Percentiles rank a stretch among this genome's conserved stretches.
Evolutionary conservation across 495 filamentous ascomycete genomes (phyloP).

Genomic region (Beverwykella pulmonaria): DNA sequence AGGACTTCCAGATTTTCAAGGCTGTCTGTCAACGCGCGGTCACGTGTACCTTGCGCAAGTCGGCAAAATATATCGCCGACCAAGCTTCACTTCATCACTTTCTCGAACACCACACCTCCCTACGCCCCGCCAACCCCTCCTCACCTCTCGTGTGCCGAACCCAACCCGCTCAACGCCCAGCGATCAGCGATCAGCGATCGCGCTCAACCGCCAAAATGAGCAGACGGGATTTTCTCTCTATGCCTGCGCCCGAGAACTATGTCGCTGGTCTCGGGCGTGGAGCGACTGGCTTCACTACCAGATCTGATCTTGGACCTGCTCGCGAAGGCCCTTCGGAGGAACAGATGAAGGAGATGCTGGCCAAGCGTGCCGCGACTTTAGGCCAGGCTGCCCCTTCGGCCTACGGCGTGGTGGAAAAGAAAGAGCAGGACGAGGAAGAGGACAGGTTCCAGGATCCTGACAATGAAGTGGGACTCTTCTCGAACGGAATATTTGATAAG

Average conservation of each 20-base stretch:
- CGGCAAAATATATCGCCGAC: neutral
- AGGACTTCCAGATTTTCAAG: no score
- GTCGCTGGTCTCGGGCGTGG: slow-evolving; percentile 97
- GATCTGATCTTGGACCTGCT: slow-evolving; percentile 94
- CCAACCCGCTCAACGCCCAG: no score
- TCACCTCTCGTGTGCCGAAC: no score
- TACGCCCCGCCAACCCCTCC: neutral
- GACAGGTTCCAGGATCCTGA: slow-evolving; percentile 94
- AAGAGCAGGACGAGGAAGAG: slow-evolving; percentile 72
- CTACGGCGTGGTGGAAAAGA: slow-evolving; percentile 78
- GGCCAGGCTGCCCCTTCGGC: slow-evolving; percentile 79
- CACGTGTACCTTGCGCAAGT: neutral
- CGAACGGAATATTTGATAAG: slow-evolving; percentile 88
- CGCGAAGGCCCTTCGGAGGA: slow-evolving; percentile 96
- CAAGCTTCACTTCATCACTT: neutral
- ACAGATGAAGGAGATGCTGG: slow-evolving; percentile 95
- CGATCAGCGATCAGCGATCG: no score
- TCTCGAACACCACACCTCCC: neutral
- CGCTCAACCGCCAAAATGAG: slow-evolving; percentile 50
- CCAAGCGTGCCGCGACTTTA: slow-evolving; percentile 82
- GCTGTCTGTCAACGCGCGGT: neutral
- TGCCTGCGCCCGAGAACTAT: slow-evolving; percentile 95
- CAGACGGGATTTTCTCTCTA: slow-evolving; percentile 83
- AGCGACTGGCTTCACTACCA: slow-evolving; percentile 96
- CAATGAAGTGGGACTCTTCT: slow-evolving; percentile 94